Percentiles rank a stretch among this genome's conserved stretches.
phyloP scores from a whole-genome alignment of 192 early-diverging fungal genomes.

The Coemansia sp. region DNA sequence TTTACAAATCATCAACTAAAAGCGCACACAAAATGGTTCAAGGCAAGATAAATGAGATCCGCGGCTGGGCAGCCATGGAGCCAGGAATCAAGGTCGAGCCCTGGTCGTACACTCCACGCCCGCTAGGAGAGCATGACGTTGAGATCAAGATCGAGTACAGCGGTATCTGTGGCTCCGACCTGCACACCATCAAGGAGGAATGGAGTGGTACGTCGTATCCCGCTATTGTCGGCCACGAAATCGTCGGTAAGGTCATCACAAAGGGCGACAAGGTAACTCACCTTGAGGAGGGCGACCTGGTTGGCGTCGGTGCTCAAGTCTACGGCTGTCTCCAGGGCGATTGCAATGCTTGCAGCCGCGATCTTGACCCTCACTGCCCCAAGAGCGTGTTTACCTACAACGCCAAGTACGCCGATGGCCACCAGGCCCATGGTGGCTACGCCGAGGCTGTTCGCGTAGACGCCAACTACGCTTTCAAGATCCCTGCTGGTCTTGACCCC shows the following conservation, averaged over 20 bases:
- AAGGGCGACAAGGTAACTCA: slow-evolving; percentile 58
- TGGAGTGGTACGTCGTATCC: slow-evolving; percentile 55
- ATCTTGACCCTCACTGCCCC: slow-evolving; percentile 48
- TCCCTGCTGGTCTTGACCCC: slow-evolving; percentile 54
- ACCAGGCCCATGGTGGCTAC: slow-evolving; percentile 58
- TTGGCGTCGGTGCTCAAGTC: slow-evolving; percentile 69
- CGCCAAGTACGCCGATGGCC: slow-evolving; percentile 54
- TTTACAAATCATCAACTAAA: not conserved
- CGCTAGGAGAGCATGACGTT: slow-evolving; percentile 61
- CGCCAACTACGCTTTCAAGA: slow-evolving; percentile 66
- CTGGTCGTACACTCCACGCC: slow-evolving; percentile 60
- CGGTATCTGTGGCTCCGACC: slow-evolving; percentile 77
- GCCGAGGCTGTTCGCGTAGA: slow-evolving; percentile 64
- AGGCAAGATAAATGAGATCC: slow-evolving; percentile 49
- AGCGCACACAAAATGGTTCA: slow-evolving; percentile 27
- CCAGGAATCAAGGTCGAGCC: slow-evolving; percentile 42
- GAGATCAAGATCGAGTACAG: slow-evolving; percentile 75
- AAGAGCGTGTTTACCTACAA: slow-evolving; percentile 57
- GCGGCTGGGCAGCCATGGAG: slow-evolving; percentile 46
- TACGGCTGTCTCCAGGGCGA: slow-evolving; percentile 55
- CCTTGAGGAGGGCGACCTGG: slow-evolving; percentile 59
- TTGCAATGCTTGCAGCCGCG: slow-evolving; percentile 56
- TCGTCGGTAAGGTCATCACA: slow-evolving; percentile 62
- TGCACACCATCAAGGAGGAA: slow-evolving; percentile 67
- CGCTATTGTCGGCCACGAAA: slow-evolving; percentile 69